These are phyloP conservation scores for Eucalyptus victrix DNA, from an alignment of 345 rosid genomes.

Conservation along the genomic window DNA sequence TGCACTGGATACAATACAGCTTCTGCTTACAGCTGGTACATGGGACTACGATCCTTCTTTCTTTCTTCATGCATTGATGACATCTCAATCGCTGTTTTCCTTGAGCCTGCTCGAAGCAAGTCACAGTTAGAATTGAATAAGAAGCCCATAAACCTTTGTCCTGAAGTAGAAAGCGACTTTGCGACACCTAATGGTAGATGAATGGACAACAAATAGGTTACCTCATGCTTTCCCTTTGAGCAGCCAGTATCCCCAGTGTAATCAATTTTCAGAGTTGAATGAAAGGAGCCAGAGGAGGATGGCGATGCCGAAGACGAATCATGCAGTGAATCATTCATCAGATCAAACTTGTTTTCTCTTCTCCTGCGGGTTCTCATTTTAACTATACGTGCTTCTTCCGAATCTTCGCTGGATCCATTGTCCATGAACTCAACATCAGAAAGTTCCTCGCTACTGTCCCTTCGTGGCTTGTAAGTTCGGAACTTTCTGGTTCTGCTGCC, in stretches of 20 bases:
- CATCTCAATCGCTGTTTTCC: constrained; percentile 12
- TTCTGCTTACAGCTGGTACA: constrained; percentile 21
- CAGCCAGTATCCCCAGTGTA: not conserved
- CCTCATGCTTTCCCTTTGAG: not conserved
- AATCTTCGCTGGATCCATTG: not conserved
- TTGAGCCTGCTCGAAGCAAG: constrained; percentile 18
- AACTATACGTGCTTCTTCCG: not conserved
- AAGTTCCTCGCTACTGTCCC: not conserved
- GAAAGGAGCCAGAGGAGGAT: not conserved
- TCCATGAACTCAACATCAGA: not conserved
- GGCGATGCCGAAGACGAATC: not conserved
- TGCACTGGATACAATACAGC: constrained; percentile 21
- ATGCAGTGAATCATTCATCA: not conserved
- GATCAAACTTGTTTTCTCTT: not conserved
- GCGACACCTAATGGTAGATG: not conserved
- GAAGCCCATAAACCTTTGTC: not conserved
- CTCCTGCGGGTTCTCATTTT: not conserved
- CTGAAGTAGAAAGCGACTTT: not conserved
- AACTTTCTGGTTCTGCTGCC: not conserved
- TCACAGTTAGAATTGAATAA: not conserved
- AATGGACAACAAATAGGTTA: constrained; percentile 1
- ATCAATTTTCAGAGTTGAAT: constrained; percentile 6
- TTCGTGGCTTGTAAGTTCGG: not conserved
- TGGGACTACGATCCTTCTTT: constrained; percentile 32
- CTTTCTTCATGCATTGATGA: constrained; percentile 70